Conservation (phyloP, 2,329 filamentous ascomycete genomes). For the Dactylonectria macrodidyma region DNA sequence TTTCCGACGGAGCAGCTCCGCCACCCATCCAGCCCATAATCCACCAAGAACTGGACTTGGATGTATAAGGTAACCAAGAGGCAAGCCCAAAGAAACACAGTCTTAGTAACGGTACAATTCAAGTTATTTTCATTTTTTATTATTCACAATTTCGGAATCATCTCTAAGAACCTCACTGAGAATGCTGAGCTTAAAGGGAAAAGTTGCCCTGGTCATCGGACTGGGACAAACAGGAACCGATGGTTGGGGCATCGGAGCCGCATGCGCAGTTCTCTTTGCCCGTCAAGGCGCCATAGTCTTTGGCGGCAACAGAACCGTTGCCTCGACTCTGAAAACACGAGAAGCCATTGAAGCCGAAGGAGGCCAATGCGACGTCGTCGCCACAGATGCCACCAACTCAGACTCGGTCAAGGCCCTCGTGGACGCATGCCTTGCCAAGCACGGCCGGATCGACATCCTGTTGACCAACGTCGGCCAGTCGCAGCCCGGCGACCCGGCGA, state of each 20-base stretch:
- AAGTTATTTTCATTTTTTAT: neutral
- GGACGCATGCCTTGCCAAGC: conserved; percentile 64
- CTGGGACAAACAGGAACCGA: conserved; percentile 60
- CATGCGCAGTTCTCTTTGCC: conserved; percentile 63
- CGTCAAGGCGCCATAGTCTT: conserved; percentile 64
- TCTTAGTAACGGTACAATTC: too few relatives aligned
- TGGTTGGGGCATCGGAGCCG: conserved; percentile 67
- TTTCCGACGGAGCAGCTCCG: conserved; percentile 34
- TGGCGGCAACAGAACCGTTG: conserved; percentile 64
- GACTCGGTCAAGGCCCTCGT: conserved; percentile 67
- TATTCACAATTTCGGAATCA: too few relatives aligned
- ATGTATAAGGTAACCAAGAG: neutral
- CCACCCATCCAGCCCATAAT: neutral
- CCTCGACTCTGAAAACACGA: conserved; percentile 57
- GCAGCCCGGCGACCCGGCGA: conserved; percentile 65
- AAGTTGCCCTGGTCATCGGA: conserved; percentile 62
- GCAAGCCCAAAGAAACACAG: neutral
- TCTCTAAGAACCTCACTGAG: neutral
- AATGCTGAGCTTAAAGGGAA: conserved; percentile 58
- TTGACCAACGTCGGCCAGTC: conserved; percentile 73
- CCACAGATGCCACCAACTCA: conserved; percentile 66
- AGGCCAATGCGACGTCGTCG: conserved; percentile 57
- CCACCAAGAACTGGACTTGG: neutral
- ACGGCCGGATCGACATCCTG: conserved; percentile 72
- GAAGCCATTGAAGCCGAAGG: conserved; percentile 54